phyloP scores from a whole-genome alignment of 129 eudicot genomes.

The Oenanthe sinensis region DNA sequence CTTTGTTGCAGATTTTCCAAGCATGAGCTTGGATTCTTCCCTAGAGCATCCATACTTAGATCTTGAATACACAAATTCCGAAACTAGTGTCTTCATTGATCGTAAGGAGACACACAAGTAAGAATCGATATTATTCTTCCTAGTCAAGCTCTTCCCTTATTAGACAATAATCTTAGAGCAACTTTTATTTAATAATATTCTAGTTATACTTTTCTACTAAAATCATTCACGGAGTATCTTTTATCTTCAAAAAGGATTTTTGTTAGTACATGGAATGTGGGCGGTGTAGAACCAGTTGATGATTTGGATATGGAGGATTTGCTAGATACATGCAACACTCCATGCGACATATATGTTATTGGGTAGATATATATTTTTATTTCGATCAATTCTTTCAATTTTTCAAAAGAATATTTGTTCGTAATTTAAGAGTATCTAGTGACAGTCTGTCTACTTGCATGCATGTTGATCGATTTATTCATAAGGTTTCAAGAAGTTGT shows the following conservation, averaged over 20 bases:
- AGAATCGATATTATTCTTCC: not conserved
- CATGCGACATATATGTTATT: constrained; percentile 32
- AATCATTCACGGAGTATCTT: not conserved
- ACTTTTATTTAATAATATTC: not conserved
- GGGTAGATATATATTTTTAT: constrained; percentile 19
- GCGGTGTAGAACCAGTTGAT: constrained; percentile 31
- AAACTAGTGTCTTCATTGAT: not conserved
- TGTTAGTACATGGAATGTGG: constrained; percentile 40
- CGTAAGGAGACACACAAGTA: constrained; percentile 1
- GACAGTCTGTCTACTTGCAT: not conserved
- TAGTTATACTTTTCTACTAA: not conserved
- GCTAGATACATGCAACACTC: constrained; percentile 17
- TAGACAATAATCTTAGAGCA: too few species aligned
- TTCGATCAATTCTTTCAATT: not conserved
- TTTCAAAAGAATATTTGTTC: too few species aligned
- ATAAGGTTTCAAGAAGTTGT: constrained; percentile 42
- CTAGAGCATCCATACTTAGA: constrained; percentile 10
- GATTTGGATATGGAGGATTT: constrained; percentile 23
- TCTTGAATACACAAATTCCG: not conserved
- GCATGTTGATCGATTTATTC: not conserved
- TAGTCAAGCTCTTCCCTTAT: not conserved
- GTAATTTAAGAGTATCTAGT: not conserved
- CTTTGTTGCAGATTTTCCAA: constrained; percentile 12
- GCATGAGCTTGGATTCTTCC: constrained; percentile 5
- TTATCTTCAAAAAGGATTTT: constrained; percentile 14